Percentiles rank a stretch among this genome's conserved stretches.
These are phyloP conservation scores for Nymphaea colorata DNA, from an alignment of 164 flowering plant species.

Conservation along the genomic window DNA sequence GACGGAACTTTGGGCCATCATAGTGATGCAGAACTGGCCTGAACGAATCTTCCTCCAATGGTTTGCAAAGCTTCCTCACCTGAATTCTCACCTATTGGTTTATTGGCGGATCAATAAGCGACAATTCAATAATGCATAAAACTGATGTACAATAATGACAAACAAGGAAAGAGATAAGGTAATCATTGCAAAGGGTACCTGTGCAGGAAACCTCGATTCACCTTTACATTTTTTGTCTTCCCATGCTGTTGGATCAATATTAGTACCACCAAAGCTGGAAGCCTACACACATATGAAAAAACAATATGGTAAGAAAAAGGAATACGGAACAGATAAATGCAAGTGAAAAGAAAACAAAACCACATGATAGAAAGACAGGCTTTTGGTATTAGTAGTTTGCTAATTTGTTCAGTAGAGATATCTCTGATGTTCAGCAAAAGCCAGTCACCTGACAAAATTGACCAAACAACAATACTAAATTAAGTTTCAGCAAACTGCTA, in stretches of 20 bases:
- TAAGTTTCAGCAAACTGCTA: too few species aligned
- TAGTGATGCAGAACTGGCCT: slow-evolving; percentile 38
- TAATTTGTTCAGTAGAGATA: not conserved
- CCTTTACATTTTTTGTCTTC: slow-evolving; percentile 29
- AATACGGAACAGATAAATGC: not conserved
- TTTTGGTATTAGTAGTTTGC: not conserved
- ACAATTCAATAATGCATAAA: too few species aligned
- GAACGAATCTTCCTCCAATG: slow-evolving; percentile 78
- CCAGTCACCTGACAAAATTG: too few species aligned
- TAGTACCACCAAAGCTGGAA: slow-evolving; percentile 27
- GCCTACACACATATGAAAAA: slow-evolving; percentile 35
- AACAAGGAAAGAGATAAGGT: not conserved
- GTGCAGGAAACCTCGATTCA: slow-evolving; percentile 24
- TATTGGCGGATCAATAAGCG: not conserved
- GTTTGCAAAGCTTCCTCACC: slow-evolving; percentile 50
- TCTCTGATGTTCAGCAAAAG: too few species aligned
- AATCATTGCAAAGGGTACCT: slow-evolving; percentile 6
- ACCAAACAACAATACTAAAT: too few species aligned
- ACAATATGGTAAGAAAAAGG: not conserved
- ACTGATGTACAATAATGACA: not conserved
- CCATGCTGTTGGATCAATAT: slow-evolving; percentile 38
- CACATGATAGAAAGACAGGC: not conserved
- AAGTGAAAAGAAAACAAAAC: not conserved
- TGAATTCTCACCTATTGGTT: slow-evolving; percentile 48
- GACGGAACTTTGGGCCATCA: slow-evolving; percentile 86